Evolutionary conservation across 345 rosid species (phyloP).

Genomic region (Eucalyptus pauciflora): DNA sequence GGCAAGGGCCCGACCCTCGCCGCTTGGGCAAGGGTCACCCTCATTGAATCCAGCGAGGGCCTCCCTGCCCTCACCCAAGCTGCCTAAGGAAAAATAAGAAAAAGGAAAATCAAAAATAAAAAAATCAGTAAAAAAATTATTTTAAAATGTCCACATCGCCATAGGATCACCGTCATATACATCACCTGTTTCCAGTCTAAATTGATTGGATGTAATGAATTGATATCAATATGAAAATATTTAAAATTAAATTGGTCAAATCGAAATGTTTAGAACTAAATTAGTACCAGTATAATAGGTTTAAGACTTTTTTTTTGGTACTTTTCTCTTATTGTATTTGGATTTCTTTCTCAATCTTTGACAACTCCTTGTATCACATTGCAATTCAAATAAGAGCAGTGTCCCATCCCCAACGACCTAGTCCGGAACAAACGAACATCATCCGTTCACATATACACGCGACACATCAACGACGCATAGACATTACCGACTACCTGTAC

Average conservation of each 20-base stretch:
- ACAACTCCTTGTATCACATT: neutral
- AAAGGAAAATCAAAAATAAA: too few species aligned
- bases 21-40: too few species aligned
- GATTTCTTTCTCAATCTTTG: neutral
- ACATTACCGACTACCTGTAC: neutral
- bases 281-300: accelerated
- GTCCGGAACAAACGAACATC: neutral
- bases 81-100: too few species aligned
- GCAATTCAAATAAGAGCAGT: neutral
- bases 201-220: too few species aligned
- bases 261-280: accelerated
- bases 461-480: neutral
- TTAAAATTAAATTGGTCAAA: accelerated
- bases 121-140: too few species aligned
- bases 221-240: too few species aligned
- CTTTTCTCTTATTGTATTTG: neutral
- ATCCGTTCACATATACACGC: neutral
- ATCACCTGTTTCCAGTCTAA: too few species aligned
- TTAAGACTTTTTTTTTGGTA: too few species aligned
- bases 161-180: accelerated
- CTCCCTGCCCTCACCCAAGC: too few species aligned
- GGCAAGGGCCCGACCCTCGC: too few species aligned
- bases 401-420: neutral
- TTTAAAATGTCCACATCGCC: too few species aligned
- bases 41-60: too few species aligned